These are phyloP conservation scores for Abrus precatorius DNA, from an alignment of 306 rosid genomes.

Conservation along the genomic window DNA sequence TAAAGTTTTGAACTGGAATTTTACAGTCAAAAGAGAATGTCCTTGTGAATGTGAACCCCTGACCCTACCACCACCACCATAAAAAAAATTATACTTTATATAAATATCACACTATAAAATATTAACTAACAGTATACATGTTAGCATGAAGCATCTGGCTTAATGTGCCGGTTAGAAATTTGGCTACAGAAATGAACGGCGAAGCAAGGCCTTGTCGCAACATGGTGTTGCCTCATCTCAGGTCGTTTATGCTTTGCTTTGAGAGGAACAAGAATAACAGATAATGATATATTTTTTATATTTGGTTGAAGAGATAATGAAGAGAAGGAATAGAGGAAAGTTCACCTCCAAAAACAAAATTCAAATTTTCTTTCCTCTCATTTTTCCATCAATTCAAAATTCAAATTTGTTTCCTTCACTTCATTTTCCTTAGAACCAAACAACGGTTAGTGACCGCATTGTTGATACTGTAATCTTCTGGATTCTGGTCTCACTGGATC, in stretches of 20 bases:
- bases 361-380: too few relatives aligned
- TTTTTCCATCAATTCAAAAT: too few relatives aligned
- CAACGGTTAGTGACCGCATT: background rate
- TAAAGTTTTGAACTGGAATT: background rate
- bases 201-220: background rate
- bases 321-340: too few relatives aligned
- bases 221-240: background rate
- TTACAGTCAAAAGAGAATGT: background rate
- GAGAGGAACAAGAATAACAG: too few relatives aligned
- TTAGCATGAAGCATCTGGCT: background rate
- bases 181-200: background rate
- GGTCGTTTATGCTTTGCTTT: background rate
- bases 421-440: too few relatives aligned
- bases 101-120: slow-evolving; percentile 17
- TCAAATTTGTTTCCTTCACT: too few relatives aligned
- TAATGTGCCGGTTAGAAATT: background rate
- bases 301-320: too few relatives aligned
- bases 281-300: too few relatives aligned
- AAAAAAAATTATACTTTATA: background rate
- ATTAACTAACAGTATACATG: background rate
- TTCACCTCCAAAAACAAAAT: too few relatives aligned
- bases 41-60: background rate
- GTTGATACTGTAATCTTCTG: background rate
- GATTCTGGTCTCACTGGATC: slow-evolving; percentile 18
- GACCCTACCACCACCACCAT: background rate